phyloP scores from a whole-genome alignment of 2,329 filamentous ascomycete species.

The Alternaria consortialis region DNA sequence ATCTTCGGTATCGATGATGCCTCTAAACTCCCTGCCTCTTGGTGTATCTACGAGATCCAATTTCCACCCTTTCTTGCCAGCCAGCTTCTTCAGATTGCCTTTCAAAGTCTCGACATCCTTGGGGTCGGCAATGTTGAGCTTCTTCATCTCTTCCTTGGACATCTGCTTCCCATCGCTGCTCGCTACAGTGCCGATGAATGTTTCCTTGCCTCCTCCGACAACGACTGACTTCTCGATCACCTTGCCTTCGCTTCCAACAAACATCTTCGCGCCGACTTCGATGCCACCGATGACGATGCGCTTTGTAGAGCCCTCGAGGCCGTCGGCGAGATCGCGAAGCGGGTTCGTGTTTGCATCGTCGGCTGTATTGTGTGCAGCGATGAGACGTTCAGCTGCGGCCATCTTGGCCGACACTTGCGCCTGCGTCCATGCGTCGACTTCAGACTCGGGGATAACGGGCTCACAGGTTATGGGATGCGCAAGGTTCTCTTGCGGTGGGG shows the following conservation, averaged over 20 bases:
- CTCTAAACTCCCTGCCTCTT: slow-evolving; percentile 71
- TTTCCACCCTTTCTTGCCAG: slow-evolving; percentile 78
- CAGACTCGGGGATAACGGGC: slow-evolving; percentile 70
- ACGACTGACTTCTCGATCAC: slow-evolving; percentile 64
- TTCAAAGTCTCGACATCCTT: slow-evolving; percentile 74
- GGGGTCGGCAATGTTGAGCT: slow-evolving; percentile 68
- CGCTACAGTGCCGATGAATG: slow-evolving; percentile 61
- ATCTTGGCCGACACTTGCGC: slow-evolving; percentile 46
- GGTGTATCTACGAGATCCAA: slow-evolving; percentile 79
- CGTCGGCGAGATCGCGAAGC: slow-evolving; percentile 44
- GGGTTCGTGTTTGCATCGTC: slow-evolving; percentile 42
- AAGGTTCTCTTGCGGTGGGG: slow-evolving; percentile 78
- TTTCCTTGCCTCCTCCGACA: slow-evolving; percentile 62
- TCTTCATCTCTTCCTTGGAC: slow-evolving; percentile 72
- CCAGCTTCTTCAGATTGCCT: slow-evolving; percentile 72
- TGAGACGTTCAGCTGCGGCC: slow-evolving; percentile 35
- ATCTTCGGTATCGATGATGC: slow-evolving; percentile 70
- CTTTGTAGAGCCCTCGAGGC: slow-evolving; percentile 41
- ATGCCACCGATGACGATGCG: slow-evolving; percentile 65
- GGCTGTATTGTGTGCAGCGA: slow-evolving; percentile 26
- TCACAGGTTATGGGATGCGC: slow-evolving; percentile 81
- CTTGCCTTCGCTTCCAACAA: slow-evolving; percentile 65
- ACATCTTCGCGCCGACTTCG: slow-evolving; percentile 64
- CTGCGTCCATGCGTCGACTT: slow-evolving; percentile 57
- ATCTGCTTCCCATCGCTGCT: slow-evolving; percentile 70